Percentiles rank a stretch among this genome's conserved stretches.
Conservation (phyloP, 2,329 filamentous ascomycete genomes). For the Fusarium dimerum region DNA sequence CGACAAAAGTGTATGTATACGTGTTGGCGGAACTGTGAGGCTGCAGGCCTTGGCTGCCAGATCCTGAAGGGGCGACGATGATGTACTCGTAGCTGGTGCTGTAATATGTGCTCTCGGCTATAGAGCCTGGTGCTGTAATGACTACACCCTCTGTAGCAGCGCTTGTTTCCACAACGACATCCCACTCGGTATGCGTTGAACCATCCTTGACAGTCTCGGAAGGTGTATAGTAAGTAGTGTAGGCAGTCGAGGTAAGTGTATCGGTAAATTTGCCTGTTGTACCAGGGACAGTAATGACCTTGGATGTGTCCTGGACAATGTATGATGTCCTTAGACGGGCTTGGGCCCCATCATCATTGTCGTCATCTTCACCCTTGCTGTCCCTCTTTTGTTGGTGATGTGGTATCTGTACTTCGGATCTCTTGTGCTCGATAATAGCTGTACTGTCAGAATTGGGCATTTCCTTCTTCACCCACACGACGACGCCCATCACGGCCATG, state of each 20-base stretch:
- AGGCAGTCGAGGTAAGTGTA: conserved; percentile 13
- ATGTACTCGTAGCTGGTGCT: background rate
- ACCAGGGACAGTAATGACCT: conserved; percentile 19
- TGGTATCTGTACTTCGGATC: background rate
- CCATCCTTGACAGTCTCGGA: conserved; percentile 15
- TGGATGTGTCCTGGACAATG: conserved; percentile 16
- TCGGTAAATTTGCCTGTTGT: conserved; percentile 24
- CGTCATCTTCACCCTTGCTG: background rate
- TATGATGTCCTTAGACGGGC: conserved; percentile 15
- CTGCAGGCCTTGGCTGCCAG: background rate
- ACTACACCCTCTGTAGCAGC: conserved; percentile 2
- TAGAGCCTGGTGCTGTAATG: background rate
- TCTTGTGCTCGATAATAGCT: conserved; percentile 20
- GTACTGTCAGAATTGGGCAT: conserved; percentile 28
- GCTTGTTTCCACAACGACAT: conserved; percentile 7
- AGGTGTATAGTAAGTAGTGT: conserved; percentile 9
- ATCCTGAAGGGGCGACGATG: conserved; percentile 4
- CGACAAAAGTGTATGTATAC: conserved; percentile 8
- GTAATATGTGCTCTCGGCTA: background rate
- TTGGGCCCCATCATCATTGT: background rate
- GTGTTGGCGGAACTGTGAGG: background rate
- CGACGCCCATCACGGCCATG: conserved; percentile 21
- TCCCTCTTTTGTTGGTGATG: background rate
- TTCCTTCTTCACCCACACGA: conserved; percentile 22
- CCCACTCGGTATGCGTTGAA: background rate